Evolutionary conservation across 495 filamentous ascomycete species (phyloP), one percentile per base, ranked within the genome.

Genomic region (Oidiodendron maius): DNA sequence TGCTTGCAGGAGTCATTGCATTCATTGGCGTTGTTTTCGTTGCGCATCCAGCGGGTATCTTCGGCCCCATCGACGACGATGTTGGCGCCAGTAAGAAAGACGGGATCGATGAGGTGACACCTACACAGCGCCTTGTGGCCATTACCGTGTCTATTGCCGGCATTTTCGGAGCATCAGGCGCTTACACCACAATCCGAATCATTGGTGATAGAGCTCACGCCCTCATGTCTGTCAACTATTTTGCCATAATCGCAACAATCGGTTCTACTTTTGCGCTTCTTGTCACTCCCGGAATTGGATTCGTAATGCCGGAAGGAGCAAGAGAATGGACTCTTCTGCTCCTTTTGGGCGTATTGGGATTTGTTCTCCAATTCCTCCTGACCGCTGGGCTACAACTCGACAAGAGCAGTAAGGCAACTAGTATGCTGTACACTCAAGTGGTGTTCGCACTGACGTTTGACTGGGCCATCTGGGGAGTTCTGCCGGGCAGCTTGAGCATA

Each of bases 371-470:
- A 68, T 88, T 89, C 51, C 65, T 90, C 15, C 63, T 94, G 3
- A 91, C 88, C 0, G 79, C 83, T 8, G 87, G 87, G 0, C 61
- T 94, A 46, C 74, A 83, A 46, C 72, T 85, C 23, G 85, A 72
- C 52, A 69, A 69, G 43, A 79, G 78, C 4, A 75, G 78, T 2
- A 76, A 84, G 23, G 88, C 88, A 5, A 91, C 87, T 1, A 87
- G 82, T 44, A 88, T 91, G 81, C 70, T 87, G 32, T 93, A 90
- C 60, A 84, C 77, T 28, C 85, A 89, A 68, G 84, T 94, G 79
- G 64, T 94, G 11, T 89, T 94, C 59, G 87, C 87, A 2, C 61
- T 91, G 17, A 68, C 75, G 13, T 85, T 84, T 55, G 88, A 94
- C 56, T 79, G 84, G 52, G 58, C 85, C 3, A 71, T 91, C 26